A percentile compares a stretch with the other conserved stretches of the same genome.
These are phyloP conservation scores for Coprinopsis strossmayeri DNA, from an alignment of 768 basidiomycete genomes.

Conservation along the genomic window DNA sequence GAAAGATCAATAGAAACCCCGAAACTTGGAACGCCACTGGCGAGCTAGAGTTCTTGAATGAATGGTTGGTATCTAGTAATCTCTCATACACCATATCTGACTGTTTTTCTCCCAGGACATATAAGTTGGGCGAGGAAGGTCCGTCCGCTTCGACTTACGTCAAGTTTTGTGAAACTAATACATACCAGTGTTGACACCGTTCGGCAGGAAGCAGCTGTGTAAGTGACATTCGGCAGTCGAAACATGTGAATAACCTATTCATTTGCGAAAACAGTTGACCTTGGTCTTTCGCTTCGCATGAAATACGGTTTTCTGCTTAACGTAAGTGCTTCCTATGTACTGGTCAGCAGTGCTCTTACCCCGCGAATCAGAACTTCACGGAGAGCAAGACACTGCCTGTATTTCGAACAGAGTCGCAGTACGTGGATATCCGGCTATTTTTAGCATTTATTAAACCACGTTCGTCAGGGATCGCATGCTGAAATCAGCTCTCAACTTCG, in stretches of 20 bases:
- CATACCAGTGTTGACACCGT: slow-evolving; percentile 71
- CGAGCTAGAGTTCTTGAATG: slow-evolving; percentile 68
- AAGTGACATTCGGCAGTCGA: too few species aligned
- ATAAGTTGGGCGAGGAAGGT: slow-evolving; percentile 87
- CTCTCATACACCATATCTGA: not conserved
- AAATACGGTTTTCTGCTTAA: slow-evolving; percentile 77
- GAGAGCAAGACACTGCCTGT: slow-evolving; percentile 59
- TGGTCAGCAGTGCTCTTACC: not conserved
- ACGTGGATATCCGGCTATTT: slow-evolving; percentile 19
- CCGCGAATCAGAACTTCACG: slow-evolving; percentile 44
- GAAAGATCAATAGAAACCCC: slow-evolving; percentile 48
- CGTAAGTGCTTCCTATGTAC: slow-evolving; percentile 20
- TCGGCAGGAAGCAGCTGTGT: slow-evolving; percentile 85
- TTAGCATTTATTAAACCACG: not conserved
- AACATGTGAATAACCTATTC: too few species aligned
- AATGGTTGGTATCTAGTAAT: slow-evolving; percentile 48
- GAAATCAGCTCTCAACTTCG: slow-evolving; percentile 58
- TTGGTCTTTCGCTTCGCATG: slow-evolving; percentile 65
- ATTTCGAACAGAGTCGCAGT: slow-evolving; percentile 76
- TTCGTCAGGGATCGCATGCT: slow-evolving; percentile 62
- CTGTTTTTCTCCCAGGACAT: slow-evolving; percentile 49
- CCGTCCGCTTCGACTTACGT: slow-evolving; percentile 6
- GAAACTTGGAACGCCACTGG: slow-evolving; percentile 60
- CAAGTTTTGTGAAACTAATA: not conserved
- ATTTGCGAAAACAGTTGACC: slow-evolving; percentile 50